These are phyloP conservation scores for Colletotrichum endophyticum DNA, from an alignment of 2,329 filamentous ascomycete species.

Conservation along the genomic window DNA sequence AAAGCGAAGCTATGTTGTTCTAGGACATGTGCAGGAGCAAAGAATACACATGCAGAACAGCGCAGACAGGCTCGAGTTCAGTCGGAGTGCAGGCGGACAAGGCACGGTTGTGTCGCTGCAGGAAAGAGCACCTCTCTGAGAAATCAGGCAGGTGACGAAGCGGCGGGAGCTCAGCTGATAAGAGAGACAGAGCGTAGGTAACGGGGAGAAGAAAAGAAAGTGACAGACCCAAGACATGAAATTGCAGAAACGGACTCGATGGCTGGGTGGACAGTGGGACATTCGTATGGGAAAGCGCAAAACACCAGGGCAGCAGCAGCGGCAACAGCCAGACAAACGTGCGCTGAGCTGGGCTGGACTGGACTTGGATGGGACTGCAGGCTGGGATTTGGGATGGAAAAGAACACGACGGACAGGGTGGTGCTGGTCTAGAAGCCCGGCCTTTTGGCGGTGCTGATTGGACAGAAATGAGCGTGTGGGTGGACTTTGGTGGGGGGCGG, in stretches of 20 bases:
- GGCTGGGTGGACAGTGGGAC: neutral
- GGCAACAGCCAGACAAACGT: neutral
- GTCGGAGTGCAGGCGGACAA: neutral
- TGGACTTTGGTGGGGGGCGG: neutral
- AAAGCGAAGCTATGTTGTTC: neutral
- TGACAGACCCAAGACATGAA: neutral
- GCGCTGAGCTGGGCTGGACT: neutral
- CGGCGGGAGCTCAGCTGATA: conserved; percentile 7
- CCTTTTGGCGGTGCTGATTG: neutral
- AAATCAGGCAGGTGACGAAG: neutral
- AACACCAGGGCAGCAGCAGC: neutral
- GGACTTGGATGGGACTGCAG: neutral
- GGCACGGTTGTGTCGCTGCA: neutral
- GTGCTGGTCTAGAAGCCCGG: conserved; percentile 12
- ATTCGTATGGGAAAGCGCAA: conserved; percentile 5
- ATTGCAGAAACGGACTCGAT: neutral
- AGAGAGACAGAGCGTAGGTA: neutral
- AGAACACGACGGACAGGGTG: conserved; percentile 5
- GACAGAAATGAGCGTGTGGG: neutral
- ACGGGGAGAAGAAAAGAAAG: neutral
- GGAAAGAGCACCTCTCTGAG: neutral
- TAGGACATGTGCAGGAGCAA: neutral
- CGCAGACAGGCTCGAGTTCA: neutral
- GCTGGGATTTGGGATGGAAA: neutral
- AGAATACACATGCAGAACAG: neutral